phyloP scores from a whole-genome alignment of 257 asterid genomes.

The Solanum etuberosum region DNA sequence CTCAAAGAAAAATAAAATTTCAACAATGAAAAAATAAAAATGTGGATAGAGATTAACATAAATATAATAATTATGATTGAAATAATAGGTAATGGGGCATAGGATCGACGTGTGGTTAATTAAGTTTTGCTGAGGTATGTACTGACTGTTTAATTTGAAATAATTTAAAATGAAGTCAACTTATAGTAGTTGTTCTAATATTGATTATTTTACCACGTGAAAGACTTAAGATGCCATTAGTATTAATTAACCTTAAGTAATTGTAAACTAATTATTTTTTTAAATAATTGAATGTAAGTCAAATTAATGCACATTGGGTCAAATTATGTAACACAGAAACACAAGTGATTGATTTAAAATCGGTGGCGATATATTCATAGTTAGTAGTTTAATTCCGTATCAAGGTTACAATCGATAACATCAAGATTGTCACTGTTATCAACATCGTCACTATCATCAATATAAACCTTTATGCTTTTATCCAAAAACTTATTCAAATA shows the following conservation, averaged over 20 bases:
- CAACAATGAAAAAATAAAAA: background rate
- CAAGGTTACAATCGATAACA: too few species aligned
- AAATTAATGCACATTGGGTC: background rate
- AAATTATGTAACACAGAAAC: background rate
- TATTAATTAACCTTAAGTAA: too few species aligned
- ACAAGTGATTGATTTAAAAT: background rate
- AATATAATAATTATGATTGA: background rate
- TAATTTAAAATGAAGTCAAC: background rate
- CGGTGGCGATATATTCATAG: too few species aligned
- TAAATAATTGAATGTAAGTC: background rate
- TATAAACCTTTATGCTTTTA: background rate
- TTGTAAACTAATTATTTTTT: background rate
- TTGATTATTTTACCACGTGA: background rate
- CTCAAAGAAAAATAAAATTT: background rate
- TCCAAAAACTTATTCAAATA: background rate
- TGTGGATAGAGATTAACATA: background rate
- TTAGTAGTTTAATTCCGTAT: background rate
- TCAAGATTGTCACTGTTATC: background rate
- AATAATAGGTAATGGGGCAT: background rate
- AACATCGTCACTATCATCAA: too few species aligned
- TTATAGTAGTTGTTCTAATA: background rate
- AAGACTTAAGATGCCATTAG: background rate
- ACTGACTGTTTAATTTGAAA: background rate
- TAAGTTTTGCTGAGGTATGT: background rate
- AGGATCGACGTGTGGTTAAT: background rate